phyloP scores from a whole-genome alignment of 441 rosid genomes.

The Pelargonium myrrhifolium region DNA sequence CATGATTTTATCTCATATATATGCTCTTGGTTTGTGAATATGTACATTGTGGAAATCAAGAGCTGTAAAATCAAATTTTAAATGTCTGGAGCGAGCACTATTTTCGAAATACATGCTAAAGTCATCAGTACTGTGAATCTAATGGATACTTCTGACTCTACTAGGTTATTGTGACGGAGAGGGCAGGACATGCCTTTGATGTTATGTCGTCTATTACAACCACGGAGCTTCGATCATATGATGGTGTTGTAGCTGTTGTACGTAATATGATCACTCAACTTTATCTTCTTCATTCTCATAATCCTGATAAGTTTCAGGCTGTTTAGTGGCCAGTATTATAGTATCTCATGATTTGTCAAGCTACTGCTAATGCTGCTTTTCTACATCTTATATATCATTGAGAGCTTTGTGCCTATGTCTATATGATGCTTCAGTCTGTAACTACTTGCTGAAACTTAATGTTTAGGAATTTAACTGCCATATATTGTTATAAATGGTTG shows the following conservation, averaged over 20 bases:
- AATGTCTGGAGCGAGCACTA: not conserved
- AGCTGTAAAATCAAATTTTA: not conserved
- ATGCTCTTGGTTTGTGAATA: not conserved
- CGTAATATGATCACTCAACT: slow-evolving; percentile 24
- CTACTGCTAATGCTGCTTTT: not conserved
- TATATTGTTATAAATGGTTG: not conserved
- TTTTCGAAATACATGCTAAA: slow-evolving; percentile 1
- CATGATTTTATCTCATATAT: slow-evolving; percentile 1
- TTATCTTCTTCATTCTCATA: not conserved
- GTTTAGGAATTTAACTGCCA: not conserved
- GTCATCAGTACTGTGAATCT: not conserved
- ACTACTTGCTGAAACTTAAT: not conserved
- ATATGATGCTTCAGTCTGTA: not conserved
- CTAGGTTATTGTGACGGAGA: slow-evolving; percentile 76
- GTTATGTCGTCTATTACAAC: slow-evolving; percentile 48
- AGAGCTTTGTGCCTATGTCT: slow-evolving; percentile 3
- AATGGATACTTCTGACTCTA: slow-evolving; percentile 13
- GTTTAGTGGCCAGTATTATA: slow-evolving; percentile 1
- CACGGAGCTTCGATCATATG: slow-evolving; percentile 58
- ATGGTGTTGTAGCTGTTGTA: slow-evolving; percentile 84
- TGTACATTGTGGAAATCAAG: not conserved
- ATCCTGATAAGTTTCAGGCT: slow-evolving; percentile 9
- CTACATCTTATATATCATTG: not conserved
- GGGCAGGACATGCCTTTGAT: slow-evolving; percentile 87
- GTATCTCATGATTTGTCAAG: slow-evolving; percentile 9